These are phyloP conservation scores for Leishmania braziliensis DNA, from an alignment of 208 protist genomes.

Conservation along the genomic window DNA sequence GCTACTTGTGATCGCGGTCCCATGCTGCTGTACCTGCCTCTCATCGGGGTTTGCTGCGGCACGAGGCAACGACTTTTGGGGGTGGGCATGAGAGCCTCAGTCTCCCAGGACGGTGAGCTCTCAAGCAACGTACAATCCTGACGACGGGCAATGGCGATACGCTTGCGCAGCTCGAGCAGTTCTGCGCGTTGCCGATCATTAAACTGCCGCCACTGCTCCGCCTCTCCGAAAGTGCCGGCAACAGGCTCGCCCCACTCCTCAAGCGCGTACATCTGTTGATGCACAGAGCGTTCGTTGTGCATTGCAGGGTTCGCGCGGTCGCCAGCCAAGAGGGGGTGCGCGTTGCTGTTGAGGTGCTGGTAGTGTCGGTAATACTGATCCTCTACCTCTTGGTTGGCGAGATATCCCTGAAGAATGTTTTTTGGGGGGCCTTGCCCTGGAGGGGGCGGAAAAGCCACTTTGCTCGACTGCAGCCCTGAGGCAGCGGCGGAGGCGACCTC, in stretches of 20 bases:
- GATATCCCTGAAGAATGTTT: background rate
- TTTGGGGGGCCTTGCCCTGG: background rate
- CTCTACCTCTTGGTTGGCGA: constrained; percentile 7
- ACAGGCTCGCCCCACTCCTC: too few relatives aligned
- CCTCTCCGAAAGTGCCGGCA: constrained; percentile 4
- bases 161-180: constrained; percentile 34
- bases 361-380: constrained; percentile 11
- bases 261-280: background rate
- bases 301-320: background rate
- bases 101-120: background rate
- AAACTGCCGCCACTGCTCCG: constrained; percentile 52
- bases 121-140: constrained; percentile 38
- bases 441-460: background rate
- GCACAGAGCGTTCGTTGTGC: background rate
- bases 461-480: background rate
- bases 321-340: background rate
- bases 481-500: constrained; percentile 4
- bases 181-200: constrained; percentile 64
- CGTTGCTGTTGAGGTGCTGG: background rate
- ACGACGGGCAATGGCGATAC: constrained; percentile 43
- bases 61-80: background rate
- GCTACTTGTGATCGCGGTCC: background rate
- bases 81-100: background rate
- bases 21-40: constrained; percentile 1
- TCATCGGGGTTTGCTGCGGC: constrained; percentile 11